Evolutionary conservation across 2,329 filamentous ascomycete genomes (phyloP), one percentile per base, ranked within the genome.

Genomic region (Trichoderma arundinaceum): DNA sequence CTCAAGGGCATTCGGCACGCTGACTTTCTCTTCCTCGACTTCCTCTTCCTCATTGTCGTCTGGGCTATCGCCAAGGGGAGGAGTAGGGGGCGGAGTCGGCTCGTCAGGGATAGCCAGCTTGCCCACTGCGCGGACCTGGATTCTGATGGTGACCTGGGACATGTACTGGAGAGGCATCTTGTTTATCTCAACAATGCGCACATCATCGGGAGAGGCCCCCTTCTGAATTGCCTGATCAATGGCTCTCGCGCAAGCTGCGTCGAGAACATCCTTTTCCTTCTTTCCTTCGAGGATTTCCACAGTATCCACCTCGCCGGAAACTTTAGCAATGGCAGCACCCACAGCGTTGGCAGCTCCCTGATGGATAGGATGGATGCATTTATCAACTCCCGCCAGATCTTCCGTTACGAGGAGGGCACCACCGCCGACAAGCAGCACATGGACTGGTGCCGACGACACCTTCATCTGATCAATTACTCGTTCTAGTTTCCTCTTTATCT

Each of bases 281-380:
- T 76, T 76, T 3, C 76, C 77, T 22, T 79, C 77, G 15, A 80
- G 69, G 9, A 82, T 80, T 67, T 83, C 78, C n/a, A 86, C 81
- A 1, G 81, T 74, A 64, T 87, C 84, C 1, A 86, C 75, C 9
- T 81, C 80, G 0, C 83, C 84, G 2, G 81, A 81, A 0, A 86
- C 81, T 61, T 84, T 84, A 2, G 83, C 83, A 38, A 86, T 86
- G 0, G 86, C 86, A 0, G 86, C 86, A 6, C 86, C 86, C 2
- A 88, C 83, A 0, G 86, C 86, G 72, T 88, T 88, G 3, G 86
- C 86, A 0, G 83, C 84, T 64, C 83, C 84, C 35, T 84, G 78
- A 57, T 82, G 82, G 2, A 81, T 78, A 0, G 86, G 86, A 4
- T 79, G 76, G 7, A 84, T 82, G 64, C 83, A 80, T 67, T 82